Conservation (phyloP, 176 grass and related monocot species). For the Juncus effusus region DNA sequence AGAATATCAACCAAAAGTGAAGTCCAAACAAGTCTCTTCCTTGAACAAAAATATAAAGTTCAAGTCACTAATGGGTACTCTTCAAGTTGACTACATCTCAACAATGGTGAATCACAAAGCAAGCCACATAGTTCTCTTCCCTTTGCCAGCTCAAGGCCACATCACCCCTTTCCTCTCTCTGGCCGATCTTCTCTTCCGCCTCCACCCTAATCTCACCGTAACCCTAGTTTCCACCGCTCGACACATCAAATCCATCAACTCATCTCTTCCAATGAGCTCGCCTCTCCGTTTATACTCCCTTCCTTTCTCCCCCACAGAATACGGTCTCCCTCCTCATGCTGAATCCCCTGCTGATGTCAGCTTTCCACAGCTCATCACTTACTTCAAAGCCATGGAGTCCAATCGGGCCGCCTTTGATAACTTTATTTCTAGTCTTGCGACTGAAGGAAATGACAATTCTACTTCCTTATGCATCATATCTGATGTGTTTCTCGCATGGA, state of each 20-base stretch:
- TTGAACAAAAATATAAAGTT: too few species aligned
- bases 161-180: constrained; percentile 27
- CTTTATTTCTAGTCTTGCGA: constrained; percentile 24
- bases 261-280: constrained; percentile 5
- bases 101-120: too few species aligned
- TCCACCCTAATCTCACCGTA: constrained; percentile 12
- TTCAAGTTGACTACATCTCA: too few species aligned
- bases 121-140: constrained; percentile 25
- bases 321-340: constrained; percentile 24
- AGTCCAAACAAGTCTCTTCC: too few species aligned
- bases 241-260: constrained; percentile 16
- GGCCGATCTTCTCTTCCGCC: constrained; percentile 20
- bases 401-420: constrained; percentile 33
- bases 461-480: constrained; percentile 41
- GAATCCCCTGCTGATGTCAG: constrained; percentile 6
- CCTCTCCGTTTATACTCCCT: constrained; percentile 23
- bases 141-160: constrained; percentile 33
- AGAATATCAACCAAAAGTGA: too few species aligned
- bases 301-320: constrained; percentile 14
- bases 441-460: too few species aligned
- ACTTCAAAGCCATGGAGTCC: constrained; percentile 36
- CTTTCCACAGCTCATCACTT: constrained; percentile 24
- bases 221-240: constrained; percentile 33
- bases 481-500: constrained; percentile 57
- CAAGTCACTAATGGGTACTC: too few species aligned